Evolutionary conservation across 768 basidiomycete genomes (phyloP), one percentile per base, ranked within the genome.

Genomic region (Kwoniella botswanensis): DNA sequence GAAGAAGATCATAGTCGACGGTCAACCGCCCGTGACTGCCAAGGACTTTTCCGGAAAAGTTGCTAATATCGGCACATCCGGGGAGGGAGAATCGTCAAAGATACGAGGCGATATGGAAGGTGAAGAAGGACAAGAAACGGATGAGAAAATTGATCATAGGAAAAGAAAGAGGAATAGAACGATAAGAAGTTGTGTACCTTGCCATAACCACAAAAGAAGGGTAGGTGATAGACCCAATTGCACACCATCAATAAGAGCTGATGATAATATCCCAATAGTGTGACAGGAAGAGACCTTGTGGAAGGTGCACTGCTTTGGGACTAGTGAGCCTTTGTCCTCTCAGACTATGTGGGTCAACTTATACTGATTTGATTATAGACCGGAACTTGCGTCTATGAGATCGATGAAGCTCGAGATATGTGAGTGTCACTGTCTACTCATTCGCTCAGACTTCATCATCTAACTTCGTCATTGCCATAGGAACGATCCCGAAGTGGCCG

Each of bases 121-220:
- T 11, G 68, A 60, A 21, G 65, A 71, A 10, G 71, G 63, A 4
- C 69, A 68, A 2, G 73, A 69, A 3, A 56, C 50, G 0, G 74
- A 78, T 29, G 77, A 74, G 22, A 80, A 83, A 65, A 67, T 80
- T 66, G 84, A 85, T 72, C 84, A 85, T 66, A 77, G 92, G 84
- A 93, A 91, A 82, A 88, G 93, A 77, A 90, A 93, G 82, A 88
- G 94, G 79, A 96, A 96, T 85, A 87, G 94, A 80, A 94, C 93
- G 58, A 94, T 93, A 2, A 92, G 94, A 86, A 92, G 91, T 24
- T 90, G 89, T 76, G 85, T 90, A 70, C 83, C 84, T 79, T 96
- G 94, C 85, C 94, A 96, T 85, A 94, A 93, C 56, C 94, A 93
- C 65, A 96, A 96, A 85, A 86, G 94, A 77, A 94, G 94, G 88